Evolutionary conservation across 1,284 basidiomycete genomes (phyloP), one percentile per base, ranked within the genome.

Genomic region (Termitomyces sp.): DNA sequence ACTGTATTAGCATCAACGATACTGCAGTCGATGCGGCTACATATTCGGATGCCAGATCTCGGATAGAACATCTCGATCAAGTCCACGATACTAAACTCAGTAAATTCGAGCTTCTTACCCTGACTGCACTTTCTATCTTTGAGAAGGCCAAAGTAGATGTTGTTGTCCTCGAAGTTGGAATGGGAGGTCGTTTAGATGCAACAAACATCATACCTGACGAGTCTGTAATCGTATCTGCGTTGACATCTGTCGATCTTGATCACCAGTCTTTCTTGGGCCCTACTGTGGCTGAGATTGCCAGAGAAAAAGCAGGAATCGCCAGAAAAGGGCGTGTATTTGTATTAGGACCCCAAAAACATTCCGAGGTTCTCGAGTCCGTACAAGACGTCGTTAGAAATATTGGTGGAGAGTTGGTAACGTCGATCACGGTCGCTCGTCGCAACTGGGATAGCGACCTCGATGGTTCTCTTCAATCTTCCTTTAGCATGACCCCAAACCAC

Each of bases 161-260:
- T 15, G 86, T 90, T 45, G 81, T 99, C 4, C 73, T 98, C 50
- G 96, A 99, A 72, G 96, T 95, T 7, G 97, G 96, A 0, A 87
- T 99, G 84, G 97, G 96, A 0, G 97, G 97, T 0, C 77, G 83
- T 2, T 73, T 90, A 52, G 97, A 99, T 67, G 95, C 96, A 17
- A 99, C 97, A 1, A 99, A 99, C 67, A 81, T 92, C 50, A 83
- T 97, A 13, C 79, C 86, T 0, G 80, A 86, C 45, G 75, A 81
- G 2, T 76, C 79, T 54, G 80, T 94, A 51, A 72, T 95, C 19
- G 84, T 88, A 1, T 94, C 91, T 33, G 86, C 86, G 15, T 77
- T 99, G 33, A 92, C 93, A 0, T 75, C 87, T 1, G 90, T 99
- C 34, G 94, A 93, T 65, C 74, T 97, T 39, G 97, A 99, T 70